Conservation (phyloP, 140 eudicot genomes). For the Ambrosia hybrid region DNA sequence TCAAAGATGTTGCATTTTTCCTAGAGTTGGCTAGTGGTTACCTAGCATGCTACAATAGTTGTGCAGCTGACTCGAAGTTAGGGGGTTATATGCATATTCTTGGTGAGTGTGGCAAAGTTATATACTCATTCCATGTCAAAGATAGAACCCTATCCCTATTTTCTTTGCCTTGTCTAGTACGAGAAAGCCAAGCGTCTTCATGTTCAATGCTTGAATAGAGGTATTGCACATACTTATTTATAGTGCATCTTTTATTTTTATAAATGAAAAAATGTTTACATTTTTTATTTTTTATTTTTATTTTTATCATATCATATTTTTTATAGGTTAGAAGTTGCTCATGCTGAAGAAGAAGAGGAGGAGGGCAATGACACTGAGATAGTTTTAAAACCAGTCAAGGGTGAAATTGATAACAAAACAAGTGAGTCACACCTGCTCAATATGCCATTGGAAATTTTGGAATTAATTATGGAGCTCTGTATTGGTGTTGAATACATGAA, state of each 20-base stretch:
- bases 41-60: background rate
- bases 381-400: background rate
- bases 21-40: background rate
- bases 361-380: background rate
- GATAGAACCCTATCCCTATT: background rate
- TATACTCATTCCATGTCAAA: background rate
- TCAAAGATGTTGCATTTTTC: background rate
- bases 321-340: background rate
- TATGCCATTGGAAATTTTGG: too few relatives aligned
- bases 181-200: background rate
- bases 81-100: background rate
- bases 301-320: background rate
- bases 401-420: too few relatives aligned
- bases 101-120: background rate
- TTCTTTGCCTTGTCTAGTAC: background rate
- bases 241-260: background rate
- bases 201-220: constrained; percentile 8
- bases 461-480: too few relatives aligned
- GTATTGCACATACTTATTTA: background rate
- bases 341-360: background rate
- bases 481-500: too few relatives aligned
- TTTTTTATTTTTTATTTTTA: background rate
- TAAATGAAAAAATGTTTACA: background rate
- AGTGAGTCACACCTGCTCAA: too few relatives aligned
- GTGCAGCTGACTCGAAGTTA: background rate